These are phyloP conservation scores for Scheffersomyces segobiensis DNA, from an alignment of 1,139 yeast genomes.

Conservation along the genomic window DNA sequence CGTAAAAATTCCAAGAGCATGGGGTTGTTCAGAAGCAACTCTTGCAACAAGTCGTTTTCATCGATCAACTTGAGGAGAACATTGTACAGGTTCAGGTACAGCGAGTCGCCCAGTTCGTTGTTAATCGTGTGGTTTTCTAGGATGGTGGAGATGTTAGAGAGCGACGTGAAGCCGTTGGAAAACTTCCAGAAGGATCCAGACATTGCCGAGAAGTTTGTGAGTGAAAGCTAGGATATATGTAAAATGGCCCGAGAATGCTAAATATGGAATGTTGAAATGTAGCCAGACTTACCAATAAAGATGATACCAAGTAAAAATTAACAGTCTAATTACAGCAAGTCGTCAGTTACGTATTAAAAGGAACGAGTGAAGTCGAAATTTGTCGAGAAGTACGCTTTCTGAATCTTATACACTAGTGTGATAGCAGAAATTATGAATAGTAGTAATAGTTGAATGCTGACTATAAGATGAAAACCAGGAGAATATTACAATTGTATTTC, in stretches of 20 bases:
- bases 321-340: neutral
- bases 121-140: slow-evolving; percentile 53
- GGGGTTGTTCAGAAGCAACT: slow-evolving; percentile 78
- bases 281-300: neutral
- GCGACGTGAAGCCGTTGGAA: slow-evolving; percentile 78
- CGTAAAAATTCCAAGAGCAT: slow-evolving; percentile 78
- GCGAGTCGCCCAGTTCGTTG: slow-evolving; percentile 25
- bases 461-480: neutral
- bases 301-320: slow-evolving; percentile 1
- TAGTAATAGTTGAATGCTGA: neutral
- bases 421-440: neutral
- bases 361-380: neutral
- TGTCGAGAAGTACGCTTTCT: neutral
- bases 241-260: neutral
- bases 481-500: neutral
- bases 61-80: slow-evolving; percentile 71
- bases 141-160: slow-evolving; percentile 71
- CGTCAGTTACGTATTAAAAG: neutral
- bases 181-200: slow-evolving; percentile 91
- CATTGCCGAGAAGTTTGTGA: slow-evolving; percentile 34
- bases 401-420: neutral
- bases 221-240: neutral
- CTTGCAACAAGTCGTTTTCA: slow-evolving; percentile 84
- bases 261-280: neutral
- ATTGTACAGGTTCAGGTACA: slow-evolving; percentile 17